These are phyloP conservation scores for Trichopus zeylanicus DNA, from an alignment of 116 monocot genomes.

Conservation along the genomic window DNA sequence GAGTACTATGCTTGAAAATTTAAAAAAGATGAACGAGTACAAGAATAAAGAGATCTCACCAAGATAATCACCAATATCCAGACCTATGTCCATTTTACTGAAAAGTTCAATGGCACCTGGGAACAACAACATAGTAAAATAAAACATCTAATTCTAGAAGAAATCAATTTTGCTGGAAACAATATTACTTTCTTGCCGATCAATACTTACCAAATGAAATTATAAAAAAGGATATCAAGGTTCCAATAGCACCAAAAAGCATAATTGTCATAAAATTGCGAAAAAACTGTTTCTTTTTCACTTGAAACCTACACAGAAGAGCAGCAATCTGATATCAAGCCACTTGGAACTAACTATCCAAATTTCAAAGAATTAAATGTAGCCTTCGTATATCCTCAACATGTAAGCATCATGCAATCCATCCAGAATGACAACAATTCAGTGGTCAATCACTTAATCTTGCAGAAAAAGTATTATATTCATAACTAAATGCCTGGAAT, in stretches of 20 bases:
- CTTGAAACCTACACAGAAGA: slow-evolving; percentile 33
- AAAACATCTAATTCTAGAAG: too few relatives aligned
- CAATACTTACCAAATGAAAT: slow-evolving; percentile 32
- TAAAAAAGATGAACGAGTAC: not conserved
- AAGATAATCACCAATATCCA: slow-evolving; percentile 12
- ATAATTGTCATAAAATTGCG: slow-evolving; percentile 44
- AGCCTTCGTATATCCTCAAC: too few relatives aligned
- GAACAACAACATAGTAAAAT: not conserved
- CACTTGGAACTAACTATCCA: not conserved
- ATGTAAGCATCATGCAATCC: too few relatives aligned
- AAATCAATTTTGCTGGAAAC: too few relatives aligned
- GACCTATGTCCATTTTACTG: slow-evolving; percentile 2
- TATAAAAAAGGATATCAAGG: slow-evolving; percentile 36
- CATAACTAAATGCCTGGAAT: too few relatives aligned
- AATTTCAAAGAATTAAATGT: not conserved
- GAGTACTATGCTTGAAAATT: not conserved
- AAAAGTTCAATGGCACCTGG: slow-evolving; percentile 8
- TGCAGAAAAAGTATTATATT: too few relatives aligned
- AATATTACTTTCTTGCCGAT: not conserved
- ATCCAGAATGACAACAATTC: too few relatives aligned
- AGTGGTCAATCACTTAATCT: too few relatives aligned
- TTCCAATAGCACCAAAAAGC: slow-evolving; percentile 42
- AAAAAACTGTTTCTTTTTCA: slow-evolving; percentile 55
- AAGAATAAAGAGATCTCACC: not conserved
- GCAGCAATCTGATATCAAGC: not conserved